phyloP scores from a whole-genome alignment of 2,329 filamentous ascomycete genomes.

The Albophoma yamanashiensis region DNA sequence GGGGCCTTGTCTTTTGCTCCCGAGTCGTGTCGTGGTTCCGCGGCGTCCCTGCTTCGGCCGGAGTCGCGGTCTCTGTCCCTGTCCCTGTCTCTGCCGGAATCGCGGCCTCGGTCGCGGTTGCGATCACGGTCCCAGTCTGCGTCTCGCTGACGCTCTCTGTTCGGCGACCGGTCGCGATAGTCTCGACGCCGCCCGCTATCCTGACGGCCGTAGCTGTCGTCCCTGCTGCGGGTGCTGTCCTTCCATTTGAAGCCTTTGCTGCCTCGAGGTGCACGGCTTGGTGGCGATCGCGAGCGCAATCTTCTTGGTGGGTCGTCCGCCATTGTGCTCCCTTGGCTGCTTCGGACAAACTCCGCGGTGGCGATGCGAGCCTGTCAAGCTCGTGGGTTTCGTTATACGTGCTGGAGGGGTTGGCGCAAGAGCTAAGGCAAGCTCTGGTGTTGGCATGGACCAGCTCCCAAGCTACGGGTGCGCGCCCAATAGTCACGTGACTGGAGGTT shows the following conservation, averaged over 20 bases:
- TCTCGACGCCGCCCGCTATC: conserved; percentile 29
- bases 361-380: neutral
- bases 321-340: conserved; percentile 8
- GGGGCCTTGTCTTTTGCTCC: conserved; percentile 22
- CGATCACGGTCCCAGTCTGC: conserved; percentile 19
- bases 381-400: neutral
- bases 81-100: conserved; percentile 17
- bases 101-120: conserved; percentile 21
- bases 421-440: neutral
- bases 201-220: conserved; percentile 28
- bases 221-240: conserved; percentile 38
- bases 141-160: conserved; percentile 15
- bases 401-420: neutral
- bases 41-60: conserved; percentile 16
- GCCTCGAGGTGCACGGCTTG: conserved; percentile 10
- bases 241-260: conserved; percentile 45
- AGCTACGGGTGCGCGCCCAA: neutral
- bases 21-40: conserved; percentile 13
- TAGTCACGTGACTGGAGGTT: neutral
- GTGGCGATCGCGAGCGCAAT: conserved; percentile 15
- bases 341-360: neutral
- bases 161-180: conserved; percentile 29
- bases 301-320: conserved; percentile 11
- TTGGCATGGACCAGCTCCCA: neutral
- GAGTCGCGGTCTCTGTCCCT: conserved; percentile 17